Evolutionary conservation across 805 yeast species (phyloP), one percentile per base, ranked within the genome.

Genomic region (Candida caryicola): DNA sequence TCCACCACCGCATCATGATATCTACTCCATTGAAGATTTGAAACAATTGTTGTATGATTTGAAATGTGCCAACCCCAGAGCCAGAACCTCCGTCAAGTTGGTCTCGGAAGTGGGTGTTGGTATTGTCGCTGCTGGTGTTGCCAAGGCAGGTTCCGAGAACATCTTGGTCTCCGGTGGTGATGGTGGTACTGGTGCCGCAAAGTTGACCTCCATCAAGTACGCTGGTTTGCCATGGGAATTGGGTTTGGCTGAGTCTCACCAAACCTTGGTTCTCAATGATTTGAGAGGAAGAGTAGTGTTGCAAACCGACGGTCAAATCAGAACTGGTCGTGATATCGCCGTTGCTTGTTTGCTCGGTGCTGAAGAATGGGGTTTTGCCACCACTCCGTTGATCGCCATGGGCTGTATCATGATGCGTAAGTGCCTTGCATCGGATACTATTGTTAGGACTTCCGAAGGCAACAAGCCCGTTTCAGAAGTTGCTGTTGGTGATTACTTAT

Each of bases 151-250:
- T 60, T 96, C 98, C 10, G 98, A 93, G 60, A 96, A 91, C 60
- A 85, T 91, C 55, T 76, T 91, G 59, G 86, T 91, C 48, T 86
- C 96, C 44, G 98, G 98, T 56, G 97, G 95, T 59, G 98, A 91
- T 66, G 99, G 99, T 78, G 99, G 99, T 73, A 91, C 99, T 41
- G 99, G 99, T 81, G 99, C 99, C 43, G 91, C 96, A 43, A 80
- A 95, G 64, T 87, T 95, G 88, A 90, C 97, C 15, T 93, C 96
- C 61, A 89, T 91, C 61, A 90, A 90, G 63, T 82, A 90, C 60
- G 96, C 99, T 41, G 98, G 99, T 66, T 76, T 91, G 50, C 98
- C 99, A 34, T 91, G 99, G 99, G 99, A 91, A 66, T 77, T 91
- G 53, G 99, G 99, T 59, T 76, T 91, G 47, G 98, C 98, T 42